Evolutionary conservation across 1,284 basidiomycete species (phyloP), one percentile per base, ranked within the genome.

Genomic region (Baeospora myosura): DNA sequence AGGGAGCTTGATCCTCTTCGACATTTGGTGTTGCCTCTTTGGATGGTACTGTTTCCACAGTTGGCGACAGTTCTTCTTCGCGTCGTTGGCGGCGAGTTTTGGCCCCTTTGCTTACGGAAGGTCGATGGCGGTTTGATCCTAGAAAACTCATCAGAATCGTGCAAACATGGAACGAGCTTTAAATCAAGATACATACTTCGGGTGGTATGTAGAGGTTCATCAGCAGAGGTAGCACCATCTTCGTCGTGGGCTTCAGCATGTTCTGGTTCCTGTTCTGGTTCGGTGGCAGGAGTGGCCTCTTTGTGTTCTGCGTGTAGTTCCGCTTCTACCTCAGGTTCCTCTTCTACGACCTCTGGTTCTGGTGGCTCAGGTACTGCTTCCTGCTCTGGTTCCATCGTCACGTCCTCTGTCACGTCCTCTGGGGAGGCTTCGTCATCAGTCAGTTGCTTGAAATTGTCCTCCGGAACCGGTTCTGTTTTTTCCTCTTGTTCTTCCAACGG

Each of bases 131-230:
- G 23, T 62, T 56, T 3, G 65, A 65, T 25, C 63, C 65, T 68
- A 14, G n/a, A 37, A 26, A 10, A 14, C 11, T 26, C 10, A 30
- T 35, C 11, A 35, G 38, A 37, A 17, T 16, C 20, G 17, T 25
- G 26, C 35, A 37, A 39, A 33, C 22, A 39, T n/a, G 17, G 31
- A 11, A 33, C 11, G n/a, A n/a, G n/a, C n/a, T n/a, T n/a, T n/a
- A n/a, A n/a, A n/a, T n/a, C n/a, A 33, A 11, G 8, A 2, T 38
- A 53, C 62, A 45, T 51, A 69, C 68, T 61, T 41, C 66, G 56
- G 24, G 51, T 52, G 31, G 38, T 43, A 31, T 54, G 58, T 5
- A 56, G 52, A 16, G 56, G 55, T 40, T 61, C 61, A 42, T 60
- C 59, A 23, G 52, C 55, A n/a, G 58, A 58, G 10, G 51, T 49